phyloP scores from a whole-genome alignment of 208 protist species.

The Entamoeba invadens region DNA sequence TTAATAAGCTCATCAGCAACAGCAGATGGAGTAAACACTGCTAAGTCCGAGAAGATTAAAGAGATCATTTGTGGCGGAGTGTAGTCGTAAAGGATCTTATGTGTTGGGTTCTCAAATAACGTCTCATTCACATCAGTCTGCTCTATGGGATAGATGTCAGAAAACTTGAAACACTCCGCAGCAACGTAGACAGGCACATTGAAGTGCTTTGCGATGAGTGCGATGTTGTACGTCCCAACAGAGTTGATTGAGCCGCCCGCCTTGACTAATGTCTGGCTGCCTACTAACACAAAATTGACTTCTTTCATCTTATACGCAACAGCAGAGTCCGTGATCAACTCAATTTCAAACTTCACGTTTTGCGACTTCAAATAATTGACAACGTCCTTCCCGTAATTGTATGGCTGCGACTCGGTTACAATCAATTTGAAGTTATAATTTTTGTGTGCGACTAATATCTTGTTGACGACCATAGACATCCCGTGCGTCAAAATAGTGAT shows the following conservation, averaged over 20 bases:
- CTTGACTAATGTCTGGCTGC: not conserved
- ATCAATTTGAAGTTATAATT: not conserved
- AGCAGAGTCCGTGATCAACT: not conserved
- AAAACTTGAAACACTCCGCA: conserved; percentile 93
- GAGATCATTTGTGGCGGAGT: conserved; percentile 61
- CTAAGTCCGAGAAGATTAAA: conserved; percentile 90
- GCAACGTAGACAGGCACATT: conserved; percentile 93
- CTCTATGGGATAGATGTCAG: conserved; percentile 75
- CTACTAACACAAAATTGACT: not conserved
- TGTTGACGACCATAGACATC: not conserved
- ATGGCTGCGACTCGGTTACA: not conserved
- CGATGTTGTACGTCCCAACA: conserved; percentile 38
- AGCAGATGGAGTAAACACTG: conserved; percentile 87
- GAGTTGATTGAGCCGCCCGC: not conserved
- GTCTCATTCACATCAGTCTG: conserved; percentile 55
- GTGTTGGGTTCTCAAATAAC: not conserved
- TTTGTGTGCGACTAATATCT: not conserved
- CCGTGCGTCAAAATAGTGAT: not conserved
- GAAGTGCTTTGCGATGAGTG: conserved; percentile 69
- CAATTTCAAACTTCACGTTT: not conserved
- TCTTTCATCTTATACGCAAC: not conserved
- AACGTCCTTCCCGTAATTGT: not conserved
- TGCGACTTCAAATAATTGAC: not conserved
- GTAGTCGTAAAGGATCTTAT: conserved; percentile 45
- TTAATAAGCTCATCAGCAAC: conserved; percentile 93